Base-by-base conservation (phyloP, 164 flowering plant species). In the Vitis rupestris region DNA sequence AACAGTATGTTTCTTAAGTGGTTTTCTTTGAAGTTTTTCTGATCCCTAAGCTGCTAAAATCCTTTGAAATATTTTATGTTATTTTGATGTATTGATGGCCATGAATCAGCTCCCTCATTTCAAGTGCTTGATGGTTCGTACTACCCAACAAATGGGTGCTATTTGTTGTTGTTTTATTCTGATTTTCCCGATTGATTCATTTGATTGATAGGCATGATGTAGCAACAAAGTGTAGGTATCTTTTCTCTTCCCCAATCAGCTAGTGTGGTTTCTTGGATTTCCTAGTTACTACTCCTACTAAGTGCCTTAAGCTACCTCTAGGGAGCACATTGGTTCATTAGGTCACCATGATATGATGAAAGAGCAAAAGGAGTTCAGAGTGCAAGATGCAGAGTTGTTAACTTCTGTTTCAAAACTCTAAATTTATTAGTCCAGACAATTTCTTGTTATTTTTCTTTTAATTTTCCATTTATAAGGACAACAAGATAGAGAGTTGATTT, bases 1-100 rank as follows among this genome's bases (percentile, higher is more conserved):
- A 47, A 67, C 74, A 68, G 97, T 91, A 82, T 65, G 71, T 10
- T 47, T 67, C 63, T 56, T 16, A 54, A 2, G 60, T 56, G 44
- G 7, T 37, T 37, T 37, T 37, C 44, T 4, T 37, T 37, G 44
- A 6, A 37, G 44, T 37, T 37, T 2, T 37, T 37, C 44, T 37
- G 44, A 37, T 37, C 44, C 44, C 44, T 37, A 37, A 3, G 44
- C 44, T 37, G 44, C 44, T 57, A 53, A 9, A 52, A 9, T 11
- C 13, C 23, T 47, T 9, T 15, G 31, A 9, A 53, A 17, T 59
- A 29, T 69, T 16, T 56, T 9, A 14, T 57, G 6, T 47, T 61
- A 10, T 47, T 10, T 56, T 67, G 1, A 50, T 65, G 5, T 50
- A 10, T 15, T 19, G 52, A 48, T 63, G 30, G 48, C 23, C 9